phyloP scores from a whole-genome alignment of 306 rosid species.

The Erythrophleum fordii region DNA sequence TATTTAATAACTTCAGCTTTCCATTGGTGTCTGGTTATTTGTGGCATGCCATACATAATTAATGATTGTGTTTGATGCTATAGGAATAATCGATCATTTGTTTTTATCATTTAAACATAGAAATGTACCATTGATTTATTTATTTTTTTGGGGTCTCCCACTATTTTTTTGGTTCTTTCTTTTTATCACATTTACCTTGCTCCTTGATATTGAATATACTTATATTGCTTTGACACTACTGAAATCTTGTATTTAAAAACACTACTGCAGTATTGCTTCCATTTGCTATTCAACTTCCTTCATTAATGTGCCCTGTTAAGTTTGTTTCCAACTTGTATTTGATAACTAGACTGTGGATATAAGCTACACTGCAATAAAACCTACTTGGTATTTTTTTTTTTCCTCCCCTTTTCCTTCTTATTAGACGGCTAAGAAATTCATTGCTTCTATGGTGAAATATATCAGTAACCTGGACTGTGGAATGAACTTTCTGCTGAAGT shows the following conservation, averaged over 20 bases:
- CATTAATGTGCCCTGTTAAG: neutral
- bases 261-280: neutral
- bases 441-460: neutral
- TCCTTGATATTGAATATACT: neutral
- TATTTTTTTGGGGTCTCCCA: neutral
- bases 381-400: neutral
- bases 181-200: neutral
- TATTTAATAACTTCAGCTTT: neutral
- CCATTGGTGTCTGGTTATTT: conserved; percentile 3
- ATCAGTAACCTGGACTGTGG: neutral
- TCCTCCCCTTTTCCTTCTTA: neutral
- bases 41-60: neutral
- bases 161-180: neutral
- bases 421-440: neutral
- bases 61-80: neutral
- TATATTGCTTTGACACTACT: neutral
- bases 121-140: neutral
- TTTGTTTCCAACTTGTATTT: neutral
- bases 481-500: neutral
- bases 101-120: neutral
- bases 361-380: neutral
- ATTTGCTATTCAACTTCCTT: too few species aligned
- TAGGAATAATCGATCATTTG: neutral
- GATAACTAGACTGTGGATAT: neutral
- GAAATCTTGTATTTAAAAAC: neutral